These are phyloP conservation scores for Astrocystis sublimbata DNA, from an alignment of 495 filamentous ascomycete species.

Conservation along the genomic window DNA sequence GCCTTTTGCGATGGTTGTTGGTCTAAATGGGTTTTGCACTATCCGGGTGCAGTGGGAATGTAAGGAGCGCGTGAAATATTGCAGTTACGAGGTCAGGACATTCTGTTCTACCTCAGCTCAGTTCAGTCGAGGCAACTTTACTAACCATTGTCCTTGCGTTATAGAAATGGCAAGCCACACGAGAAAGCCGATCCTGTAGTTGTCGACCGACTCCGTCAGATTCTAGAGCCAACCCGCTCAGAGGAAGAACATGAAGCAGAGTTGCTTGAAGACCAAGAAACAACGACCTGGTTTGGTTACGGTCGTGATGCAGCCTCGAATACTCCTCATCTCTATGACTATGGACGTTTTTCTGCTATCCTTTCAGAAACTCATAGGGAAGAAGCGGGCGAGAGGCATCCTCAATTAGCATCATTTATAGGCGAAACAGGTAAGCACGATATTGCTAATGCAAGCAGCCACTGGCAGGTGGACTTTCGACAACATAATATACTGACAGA, in stretches of 20 bases:
- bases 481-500: constrained; percentile 17
- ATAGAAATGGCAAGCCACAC: constrained; percentile 31
- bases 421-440: constrained; percentile 45
- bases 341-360: constrained; percentile 41
- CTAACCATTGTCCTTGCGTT: constrained; percentile 10
- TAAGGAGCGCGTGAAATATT: constrained; percentile 11
- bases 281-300: constrained; percentile 53
- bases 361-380: constrained; percentile 39
- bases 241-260: constrained; percentile 33
- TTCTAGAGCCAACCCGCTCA: constrained; percentile 32
- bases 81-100: neutral
- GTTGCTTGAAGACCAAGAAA: constrained; percentile 42
- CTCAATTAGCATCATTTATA: constrained; percentile 51
- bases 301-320: constrained; percentile 33
- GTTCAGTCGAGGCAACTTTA: neutral
- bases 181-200: constrained; percentile 35
- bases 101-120: neutral
- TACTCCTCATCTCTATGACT: constrained; percentile 39
- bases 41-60: constrained; percentile 35
- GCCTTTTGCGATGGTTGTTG: constrained; percentile 40
- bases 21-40: constrained; percentile 40
- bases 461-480: neutral
- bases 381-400: constrained; percentile 36
- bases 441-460: constrained; percentile 10
- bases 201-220: constrained; percentile 29